These are phyloP conservation scores for Punica granatum DNA, from an alignment of 345 rosid species.

Conservation along the genomic window DNA sequence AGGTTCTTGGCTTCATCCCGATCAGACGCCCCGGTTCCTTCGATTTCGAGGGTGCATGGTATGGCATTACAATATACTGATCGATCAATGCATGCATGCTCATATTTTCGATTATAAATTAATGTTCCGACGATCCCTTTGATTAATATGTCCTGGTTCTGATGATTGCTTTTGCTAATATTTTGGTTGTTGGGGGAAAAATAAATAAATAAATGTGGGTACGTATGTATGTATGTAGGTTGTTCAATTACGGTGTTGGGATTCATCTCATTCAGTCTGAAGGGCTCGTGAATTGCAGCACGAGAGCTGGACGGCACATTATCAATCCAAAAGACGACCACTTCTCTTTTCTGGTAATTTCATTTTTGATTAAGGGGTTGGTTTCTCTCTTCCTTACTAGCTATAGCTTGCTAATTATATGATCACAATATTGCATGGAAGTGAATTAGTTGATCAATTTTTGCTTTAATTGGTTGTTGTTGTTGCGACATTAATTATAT, in stretches of 20 bases:
- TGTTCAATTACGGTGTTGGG: conserved; percentile 61
- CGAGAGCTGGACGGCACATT: conserved; percentile 28
- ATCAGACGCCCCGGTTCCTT: conserved; percentile 51
- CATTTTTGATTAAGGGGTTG: not conserved
- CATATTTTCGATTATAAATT: no score
- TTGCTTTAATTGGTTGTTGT: not conserved
- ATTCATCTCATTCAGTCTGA: conserved; percentile 54
- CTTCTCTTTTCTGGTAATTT: conserved; percentile 60
- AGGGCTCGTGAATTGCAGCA: no score
- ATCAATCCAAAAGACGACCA: conserved; percentile 69
- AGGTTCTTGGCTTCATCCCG: conserved; percentile 65
- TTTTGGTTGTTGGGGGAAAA: no score
- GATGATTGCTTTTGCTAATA: not conserved
- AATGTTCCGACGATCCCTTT: no score
- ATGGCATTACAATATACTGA: not conserved
- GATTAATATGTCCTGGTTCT: not conserved
- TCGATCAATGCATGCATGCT: not conserved
- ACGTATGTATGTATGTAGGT: no score
- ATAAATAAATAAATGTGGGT: no score
- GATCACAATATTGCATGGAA: not conserved
- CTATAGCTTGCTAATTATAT: no score
- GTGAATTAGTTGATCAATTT: not conserved
- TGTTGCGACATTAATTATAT: not conserved
- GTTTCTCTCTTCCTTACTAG: no score
- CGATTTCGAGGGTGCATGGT: conserved; percentile 80